Evolutionary conservation across 306 rosid genomes (phyloP).

Genomic region (Geum urbanum): DNA sequence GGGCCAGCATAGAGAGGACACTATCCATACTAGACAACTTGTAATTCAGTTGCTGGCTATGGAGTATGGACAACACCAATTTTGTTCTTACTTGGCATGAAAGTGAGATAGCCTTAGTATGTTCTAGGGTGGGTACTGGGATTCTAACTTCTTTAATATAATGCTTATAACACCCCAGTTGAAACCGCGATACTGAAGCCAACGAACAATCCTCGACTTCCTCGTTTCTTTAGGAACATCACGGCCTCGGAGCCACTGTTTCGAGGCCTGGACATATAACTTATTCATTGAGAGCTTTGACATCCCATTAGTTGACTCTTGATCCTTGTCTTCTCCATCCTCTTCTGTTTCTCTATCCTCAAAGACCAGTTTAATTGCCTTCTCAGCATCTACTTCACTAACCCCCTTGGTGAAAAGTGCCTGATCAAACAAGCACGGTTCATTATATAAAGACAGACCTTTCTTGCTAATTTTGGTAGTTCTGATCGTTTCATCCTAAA

Average conservation of each 20-base stretch:
- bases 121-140: slow-evolving; percentile 42
- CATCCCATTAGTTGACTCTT: slow-evolving; percentile 30
- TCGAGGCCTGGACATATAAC: slow-evolving; percentile 66
- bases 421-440: slow-evolving; percentile 46
- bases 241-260: slow-evolving; percentile 68
- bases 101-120: slow-evolving; percentile 13
- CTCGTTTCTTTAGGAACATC: slow-evolving; percentile 64
- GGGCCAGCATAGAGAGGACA: slow-evolving; percentile 27
- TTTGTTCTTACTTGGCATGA: slow-evolving; percentile 30
- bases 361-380: slow-evolving; percentile 53
- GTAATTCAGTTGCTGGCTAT: slow-evolving; percentile 19
- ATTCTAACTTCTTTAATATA: slow-evolving; percentile 58
- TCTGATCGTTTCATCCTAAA: background rate
- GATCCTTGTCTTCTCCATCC: slow-evolving; percentile 17
- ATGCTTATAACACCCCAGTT: slow-evolving; percentile 59
- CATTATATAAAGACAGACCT: slow-evolving; percentile 9
- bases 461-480: slow-evolving; percentile 14
- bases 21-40: slow-evolving; percentile 32
- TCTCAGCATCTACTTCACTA: slow-evolving; percentile 60
- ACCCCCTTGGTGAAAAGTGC: slow-evolving; percentile 81
- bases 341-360: slow-evolving; percentile 3
- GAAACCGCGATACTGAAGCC: slow-evolving; percentile 87
- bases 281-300: slow-evolving; percentile 57
- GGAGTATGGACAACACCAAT: slow-evolving; percentile 42
- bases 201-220: slow-evolving; percentile 58